phyloP scores from a whole-genome alignment of 2,329 filamentous ascomycete species.

The Aspergillus sp. region DNA sequence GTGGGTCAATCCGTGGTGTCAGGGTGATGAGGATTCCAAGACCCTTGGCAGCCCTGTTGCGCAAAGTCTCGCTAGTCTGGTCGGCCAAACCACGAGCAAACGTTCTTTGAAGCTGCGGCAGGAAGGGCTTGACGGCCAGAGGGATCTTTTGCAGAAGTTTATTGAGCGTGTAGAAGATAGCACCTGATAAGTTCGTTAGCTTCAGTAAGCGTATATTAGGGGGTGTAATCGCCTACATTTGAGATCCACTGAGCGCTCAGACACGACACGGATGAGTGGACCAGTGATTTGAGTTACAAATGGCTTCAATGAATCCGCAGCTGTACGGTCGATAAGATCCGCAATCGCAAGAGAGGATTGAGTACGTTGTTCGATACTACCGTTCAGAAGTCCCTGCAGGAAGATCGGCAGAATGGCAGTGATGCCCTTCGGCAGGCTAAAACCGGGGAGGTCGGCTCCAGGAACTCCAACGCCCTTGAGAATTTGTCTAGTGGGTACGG shows the following conservation, averaged over 20 bases:
- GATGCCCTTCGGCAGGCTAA: slow-evolving; percentile 91
- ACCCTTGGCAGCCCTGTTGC: slow-evolving; percentile 87
- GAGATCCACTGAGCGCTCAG: slow-evolving; percentile 92
- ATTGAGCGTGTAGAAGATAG: slow-evolving; percentile 90
- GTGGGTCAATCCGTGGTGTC: slow-evolving; percentile 89
- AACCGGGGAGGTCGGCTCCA: slow-evolving; percentile 81
- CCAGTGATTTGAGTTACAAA: slow-evolving; percentile 98
- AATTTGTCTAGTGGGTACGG: slow-evolving; percentile 80
- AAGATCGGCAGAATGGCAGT: slow-evolving; percentile 95
- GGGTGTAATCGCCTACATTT: slow-evolving; percentile 53
- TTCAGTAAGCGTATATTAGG: background rate
- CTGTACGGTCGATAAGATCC: slow-evolving; percentile 91
- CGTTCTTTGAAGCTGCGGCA: slow-evolving; percentile 92
- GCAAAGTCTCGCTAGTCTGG: slow-evolving; percentile 81
- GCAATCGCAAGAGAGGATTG: slow-evolving; percentile 91
- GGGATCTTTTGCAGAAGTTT: slow-evolving; percentile 97
- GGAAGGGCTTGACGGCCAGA: slow-evolving; percentile 89
- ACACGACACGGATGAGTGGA: slow-evolving; percentile 95
- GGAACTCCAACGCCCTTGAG: slow-evolving; percentile 85
- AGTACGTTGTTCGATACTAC: slow-evolving; percentile 85
- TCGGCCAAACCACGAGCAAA: slow-evolving; percentile 96
- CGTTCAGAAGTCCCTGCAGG: slow-evolving; percentile 96
- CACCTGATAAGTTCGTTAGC: slow-evolving; percentile 53
- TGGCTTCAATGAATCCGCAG: slow-evolving; percentile 80
- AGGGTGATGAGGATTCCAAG: slow-evolving; percentile 93